A percentile compares a stretch with the other conserved stretches of the same genome.
phyloP scores from a whole-genome alignment of 164 flowering plant genomes.

The Umbellularia californica region DNA sequence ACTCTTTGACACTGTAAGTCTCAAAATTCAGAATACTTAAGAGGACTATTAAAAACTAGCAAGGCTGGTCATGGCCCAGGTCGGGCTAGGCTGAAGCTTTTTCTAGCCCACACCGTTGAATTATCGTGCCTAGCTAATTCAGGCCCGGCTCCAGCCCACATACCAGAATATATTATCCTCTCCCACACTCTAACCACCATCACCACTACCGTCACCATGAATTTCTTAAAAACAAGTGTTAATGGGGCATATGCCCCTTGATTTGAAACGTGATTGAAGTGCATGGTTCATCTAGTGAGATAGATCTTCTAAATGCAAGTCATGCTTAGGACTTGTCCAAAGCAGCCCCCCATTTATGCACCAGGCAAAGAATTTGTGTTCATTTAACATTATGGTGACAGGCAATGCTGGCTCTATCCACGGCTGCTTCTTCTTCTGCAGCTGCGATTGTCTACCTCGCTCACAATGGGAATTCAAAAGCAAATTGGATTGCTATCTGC shows the following conservation, averaged over 20 bases:
- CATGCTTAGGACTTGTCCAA: neutral
- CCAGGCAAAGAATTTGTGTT: neutral
- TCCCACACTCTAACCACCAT: no score
- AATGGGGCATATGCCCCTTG: no score
- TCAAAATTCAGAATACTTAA: neutral
- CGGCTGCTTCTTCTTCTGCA: slow-evolving; percentile 52
- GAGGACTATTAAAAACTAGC: neutral
- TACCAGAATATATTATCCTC: no score
- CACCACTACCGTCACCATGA: no score
- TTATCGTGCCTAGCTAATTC: neutral
- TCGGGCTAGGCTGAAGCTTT: neutral
- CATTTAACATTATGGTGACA: slow-evolving; percentile 14
- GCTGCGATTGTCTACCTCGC: slow-evolving; percentile 82
- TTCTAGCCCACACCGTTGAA: neutral
- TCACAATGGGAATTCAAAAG: slow-evolving; percentile 68
- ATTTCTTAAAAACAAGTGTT: no score
- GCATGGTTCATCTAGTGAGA: no score
- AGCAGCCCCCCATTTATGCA: neutral
- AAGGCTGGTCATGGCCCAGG: neutral
- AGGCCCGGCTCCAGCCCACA: neutral
- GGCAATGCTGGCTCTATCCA: slow-evolving; percentile 56
- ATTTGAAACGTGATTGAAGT: no score
- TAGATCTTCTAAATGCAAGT: neutral
- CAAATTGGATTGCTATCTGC: slow-evolving; percentile 84
- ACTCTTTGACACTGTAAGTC: slow-evolving; percentile 57